Percentiles rank a stretch among this genome's conserved stretches.
Evolutionary conservation across 176 grass and related monocot genomes (phyloP).

Genomic region (Triticum timopheevii): DNA sequence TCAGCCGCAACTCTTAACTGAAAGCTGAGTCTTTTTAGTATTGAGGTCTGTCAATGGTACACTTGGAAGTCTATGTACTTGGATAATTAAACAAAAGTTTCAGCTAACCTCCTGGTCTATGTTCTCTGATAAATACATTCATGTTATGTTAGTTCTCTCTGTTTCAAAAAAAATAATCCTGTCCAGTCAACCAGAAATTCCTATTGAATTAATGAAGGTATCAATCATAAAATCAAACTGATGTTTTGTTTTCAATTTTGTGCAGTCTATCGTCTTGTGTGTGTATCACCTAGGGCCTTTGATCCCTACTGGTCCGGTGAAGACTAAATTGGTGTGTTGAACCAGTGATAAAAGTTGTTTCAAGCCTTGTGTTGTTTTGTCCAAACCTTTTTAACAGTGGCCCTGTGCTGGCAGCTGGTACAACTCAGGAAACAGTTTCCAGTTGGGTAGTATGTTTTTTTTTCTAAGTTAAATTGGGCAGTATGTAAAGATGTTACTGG

Average conservation of each 20-base stretch:
- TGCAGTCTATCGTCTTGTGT: not conserved
- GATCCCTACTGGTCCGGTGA: not conserved
- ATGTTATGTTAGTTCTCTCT: no score
- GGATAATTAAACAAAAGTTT: not conserved
- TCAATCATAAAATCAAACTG: not conserved
- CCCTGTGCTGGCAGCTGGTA: not conserved
- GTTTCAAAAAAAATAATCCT: not conserved
- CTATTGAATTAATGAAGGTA: not conserved
- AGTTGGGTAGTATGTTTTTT: not conserved
- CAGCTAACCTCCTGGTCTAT: not conserved
- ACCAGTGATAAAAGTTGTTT: no score
- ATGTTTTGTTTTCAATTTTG: not conserved
- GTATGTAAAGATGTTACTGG: not conserved
- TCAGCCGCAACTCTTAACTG: not conserved
- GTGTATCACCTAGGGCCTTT: not conserved
- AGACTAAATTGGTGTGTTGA: not conserved
- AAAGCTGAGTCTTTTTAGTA: no score
- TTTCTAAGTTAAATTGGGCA: not conserved
- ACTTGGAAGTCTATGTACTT: no score
- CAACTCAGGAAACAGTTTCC: not conserved
- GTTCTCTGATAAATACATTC: no score
- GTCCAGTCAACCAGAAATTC: not conserved
- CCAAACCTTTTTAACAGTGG: not conserved
- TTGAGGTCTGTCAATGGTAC: no score
- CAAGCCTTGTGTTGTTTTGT: no score